Base-by-base conservation (phyloP, 2,329 filamentous ascomycete species). In the Aureobasidium sp. region DNA sequence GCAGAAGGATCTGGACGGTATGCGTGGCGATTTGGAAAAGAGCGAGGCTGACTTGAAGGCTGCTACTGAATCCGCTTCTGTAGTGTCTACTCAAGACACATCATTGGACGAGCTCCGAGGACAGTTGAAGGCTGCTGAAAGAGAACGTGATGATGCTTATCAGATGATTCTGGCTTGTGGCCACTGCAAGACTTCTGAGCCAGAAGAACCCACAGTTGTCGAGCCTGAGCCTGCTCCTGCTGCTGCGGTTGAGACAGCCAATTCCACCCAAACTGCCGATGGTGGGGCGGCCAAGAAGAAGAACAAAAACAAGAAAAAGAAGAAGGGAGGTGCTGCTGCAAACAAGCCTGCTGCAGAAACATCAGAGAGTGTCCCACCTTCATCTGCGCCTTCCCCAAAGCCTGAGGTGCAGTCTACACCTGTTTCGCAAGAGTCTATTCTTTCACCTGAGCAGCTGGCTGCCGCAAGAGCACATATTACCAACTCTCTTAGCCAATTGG, bases 301-400 rank as follows among this genome's bases (percentile, higher is more conserved):
- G 74, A 95, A 91, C 66, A 90, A 70, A 66, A 79, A 78, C 66
- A 79, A 90, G 72, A 96, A 95, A 82, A 89, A 87, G 75, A 93
- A 92, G 78, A 85, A 83, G 21, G 83, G 62, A 6, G 61, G 63
- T 21, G 45, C 63, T 36, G 58, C 63, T 29, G 61, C 66, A 14
- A 62, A 57, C 3, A 61, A 47, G 34, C 59, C 64, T 8, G 65
- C 64, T 10, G 65, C 63, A 16, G 57, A 64, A n/a, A 13, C 60
- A 34, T 27, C 73, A 7, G 72, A 74, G 7, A 74, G 78, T 9
- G 55, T 36, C 8, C 10, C 54, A 2, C 45, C 44, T 3, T 16
- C 57, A 5, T 8, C 57, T 21, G 48, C 60, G 32, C 37, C 50
- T 45, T 48, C 61, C 14, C 60, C 59, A 27, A 61, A 61, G 45